Evolutionary conservation across 441 rosid genomes (phyloP).

Genomic region (Macaranga tanarius): DNA sequence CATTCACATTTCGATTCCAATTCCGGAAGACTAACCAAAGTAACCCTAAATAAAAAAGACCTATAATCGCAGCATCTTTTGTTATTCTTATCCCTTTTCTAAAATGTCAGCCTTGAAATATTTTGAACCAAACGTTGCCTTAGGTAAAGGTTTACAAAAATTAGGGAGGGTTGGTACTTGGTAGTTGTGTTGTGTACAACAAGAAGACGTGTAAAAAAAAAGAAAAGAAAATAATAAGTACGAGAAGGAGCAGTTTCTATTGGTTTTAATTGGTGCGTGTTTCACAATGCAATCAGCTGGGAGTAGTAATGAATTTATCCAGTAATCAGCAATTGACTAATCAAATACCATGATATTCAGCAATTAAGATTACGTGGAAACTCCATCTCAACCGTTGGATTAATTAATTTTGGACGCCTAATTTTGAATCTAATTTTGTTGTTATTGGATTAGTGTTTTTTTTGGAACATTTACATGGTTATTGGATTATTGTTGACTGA

Average conservation of each 20-base stretch:
- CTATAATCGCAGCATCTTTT: no score
- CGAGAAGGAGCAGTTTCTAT: constrained; percentile 24
- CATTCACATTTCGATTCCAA: no score
- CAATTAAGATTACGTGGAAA: constrained; percentile 3
- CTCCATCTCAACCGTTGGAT: constrained; percentile 8
- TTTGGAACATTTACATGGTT: no score
- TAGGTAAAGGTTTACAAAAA: background rate
- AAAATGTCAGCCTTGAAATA: no score
- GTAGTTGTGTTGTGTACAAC: constrained; percentile 15
- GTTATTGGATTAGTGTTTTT: background rate
- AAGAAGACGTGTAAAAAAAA: background rate
- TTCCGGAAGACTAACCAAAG: no score
- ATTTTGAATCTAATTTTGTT: no score
- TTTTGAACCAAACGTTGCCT: no score
- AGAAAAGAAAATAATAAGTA: no score
- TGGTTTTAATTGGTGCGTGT: constrained; percentile 33
- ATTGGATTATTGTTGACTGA: background rate
- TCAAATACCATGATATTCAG: constrained; percentile 12
- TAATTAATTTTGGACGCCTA: background rate
- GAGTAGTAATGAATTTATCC: background rate
- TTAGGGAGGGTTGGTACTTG: background rate
- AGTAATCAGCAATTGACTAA: background rate
- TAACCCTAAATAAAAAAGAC: no score
- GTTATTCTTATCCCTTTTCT: no score
- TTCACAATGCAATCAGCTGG: background rate